These are phyloP conservation scores for Austroboletus rostrupii DNA, from an alignment of 1,284 basidiomycete species.

Conservation along the genomic window DNA sequence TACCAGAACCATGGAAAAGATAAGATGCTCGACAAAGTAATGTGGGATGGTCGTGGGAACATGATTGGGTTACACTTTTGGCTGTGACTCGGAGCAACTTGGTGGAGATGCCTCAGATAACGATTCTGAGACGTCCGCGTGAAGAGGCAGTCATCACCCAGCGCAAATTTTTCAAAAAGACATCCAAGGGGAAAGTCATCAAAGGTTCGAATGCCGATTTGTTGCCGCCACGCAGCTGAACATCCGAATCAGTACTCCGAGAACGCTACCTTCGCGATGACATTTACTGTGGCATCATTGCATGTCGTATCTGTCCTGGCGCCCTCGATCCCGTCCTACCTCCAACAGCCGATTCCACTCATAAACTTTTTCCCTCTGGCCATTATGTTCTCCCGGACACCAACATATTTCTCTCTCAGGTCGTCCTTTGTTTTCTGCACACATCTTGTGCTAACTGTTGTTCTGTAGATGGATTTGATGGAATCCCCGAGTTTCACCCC, in stretches of 20 bases:
- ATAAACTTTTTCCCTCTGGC: constrained; percentile 53
- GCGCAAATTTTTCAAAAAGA: constrained; percentile 93
- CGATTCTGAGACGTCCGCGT: constrained; percentile 71
- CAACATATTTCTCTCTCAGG: constrained; percentile 91
- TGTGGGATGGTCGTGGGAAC: too few species aligned
- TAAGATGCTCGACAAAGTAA: too few species aligned
- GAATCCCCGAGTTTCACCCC: constrained; percentile 72
- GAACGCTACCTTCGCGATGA: constrained; percentile 95
- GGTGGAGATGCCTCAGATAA: constrained; percentile 56
- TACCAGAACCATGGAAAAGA: too few species aligned
- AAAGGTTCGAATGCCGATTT: constrained; percentile 54
- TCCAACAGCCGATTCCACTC: constrained; percentile 46
- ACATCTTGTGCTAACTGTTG: constrained; percentile 1
- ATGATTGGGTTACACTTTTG: neutral
- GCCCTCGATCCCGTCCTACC: constrained; percentile 42
- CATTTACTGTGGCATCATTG: constrained; percentile 83
- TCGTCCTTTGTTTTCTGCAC: constrained; percentile 2
- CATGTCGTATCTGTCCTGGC: constrained; percentile 61
- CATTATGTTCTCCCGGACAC: constrained; percentile 94
- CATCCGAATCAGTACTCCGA: constrained; percentile 63
- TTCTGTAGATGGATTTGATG: constrained; percentile 82
- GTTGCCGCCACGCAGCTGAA: neutral
- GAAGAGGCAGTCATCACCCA: constrained; percentile 76
- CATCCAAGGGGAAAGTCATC: constrained; percentile 88
- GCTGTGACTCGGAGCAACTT: neutral